A percentile compares a stretch with the other conserved stretches of the same genome.
phyloP scores from a whole-genome alignment of 2,329 filamentous ascomycete species.

The Coniochaeta hoffmannii region DNA sequence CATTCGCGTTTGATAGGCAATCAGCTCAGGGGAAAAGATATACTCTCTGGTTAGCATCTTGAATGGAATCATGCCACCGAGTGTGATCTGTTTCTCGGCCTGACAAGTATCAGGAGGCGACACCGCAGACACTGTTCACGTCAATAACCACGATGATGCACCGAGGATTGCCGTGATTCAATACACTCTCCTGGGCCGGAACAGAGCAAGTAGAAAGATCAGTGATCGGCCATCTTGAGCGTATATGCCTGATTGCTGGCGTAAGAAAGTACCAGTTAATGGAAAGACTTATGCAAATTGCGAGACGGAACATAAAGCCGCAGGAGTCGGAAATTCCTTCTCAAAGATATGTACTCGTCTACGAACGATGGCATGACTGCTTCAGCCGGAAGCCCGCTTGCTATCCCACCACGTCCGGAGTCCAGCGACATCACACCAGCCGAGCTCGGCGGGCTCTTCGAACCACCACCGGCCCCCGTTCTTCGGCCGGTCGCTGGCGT shows the following conservation, averaged over 20 bases:
- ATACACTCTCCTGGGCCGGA: not conserved
- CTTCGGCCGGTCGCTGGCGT: constrained; percentile 26
- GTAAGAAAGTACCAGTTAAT: not conserved
- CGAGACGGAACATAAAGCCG: too few species aligned
- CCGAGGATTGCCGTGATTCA: not conserved
- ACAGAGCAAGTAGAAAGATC: not conserved
- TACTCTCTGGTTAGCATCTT: not conserved
- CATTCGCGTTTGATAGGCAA: too few species aligned
- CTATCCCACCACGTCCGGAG: constrained; percentile 37
- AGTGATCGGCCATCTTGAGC: constrained; percentile 1
- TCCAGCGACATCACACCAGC: constrained; percentile 41
- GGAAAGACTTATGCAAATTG: not conserved
- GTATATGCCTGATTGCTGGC: constrained; percentile 3
- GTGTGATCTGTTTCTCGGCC: not conserved
- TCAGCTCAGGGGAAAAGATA: constrained; percentile 4
- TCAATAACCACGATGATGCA: not conserved
- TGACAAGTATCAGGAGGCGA: not conserved
- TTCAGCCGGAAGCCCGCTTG: not conserved
- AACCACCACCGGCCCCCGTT: constrained; percentile 39
- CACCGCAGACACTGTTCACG: not conserved
- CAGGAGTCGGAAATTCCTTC: too few species aligned
- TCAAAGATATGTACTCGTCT: too few species aligned
- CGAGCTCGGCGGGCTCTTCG: constrained; percentile 35
- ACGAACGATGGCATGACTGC: too few species aligned
- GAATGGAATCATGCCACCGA: not conserved